phyloP scores from a whole-genome alignment of 768 basidiomycete species.

The Cubamyces lactineus region DNA sequence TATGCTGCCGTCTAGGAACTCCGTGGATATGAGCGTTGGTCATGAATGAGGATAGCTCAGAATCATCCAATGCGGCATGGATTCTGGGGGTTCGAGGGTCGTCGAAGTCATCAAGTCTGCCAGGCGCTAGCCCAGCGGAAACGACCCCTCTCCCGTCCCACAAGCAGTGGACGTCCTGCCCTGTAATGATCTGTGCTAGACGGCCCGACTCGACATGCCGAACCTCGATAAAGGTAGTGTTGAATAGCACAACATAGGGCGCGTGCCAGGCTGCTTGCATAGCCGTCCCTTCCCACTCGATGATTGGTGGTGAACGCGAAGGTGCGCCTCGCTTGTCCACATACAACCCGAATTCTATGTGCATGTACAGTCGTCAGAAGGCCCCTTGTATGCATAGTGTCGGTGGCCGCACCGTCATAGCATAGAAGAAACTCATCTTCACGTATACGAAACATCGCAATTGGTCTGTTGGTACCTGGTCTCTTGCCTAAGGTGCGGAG shows the following conservation, averaged over 20 bases:
- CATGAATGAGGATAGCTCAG: slow-evolving; percentile 2
- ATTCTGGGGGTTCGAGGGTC: slow-evolving; percentile 18
- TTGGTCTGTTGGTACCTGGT: slow-evolving; percentile 43
- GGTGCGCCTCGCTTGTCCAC: slow-evolving; percentile 53
- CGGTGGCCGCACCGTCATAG: slow-evolving; percentile 43
- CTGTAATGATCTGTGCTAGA: slow-evolving; percentile 42
- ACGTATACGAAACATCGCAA: slow-evolving; percentile 54
- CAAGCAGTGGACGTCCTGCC: slow-evolving; percentile 44
- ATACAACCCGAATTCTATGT: slow-evolving; percentile 48
- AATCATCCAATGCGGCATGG: slow-evolving; percentile 19
- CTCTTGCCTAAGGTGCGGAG: slow-evolving; percentile 41
- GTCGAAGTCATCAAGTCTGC: slow-evolving; percentile 8
- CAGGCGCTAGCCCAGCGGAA: neutral
- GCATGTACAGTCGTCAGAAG: neutral
- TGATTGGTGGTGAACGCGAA: slow-evolving; percentile 40
- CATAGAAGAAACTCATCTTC: slow-evolving; percentile 54
- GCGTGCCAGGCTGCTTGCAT: slow-evolving; percentile 51
- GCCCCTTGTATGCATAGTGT: neutral
- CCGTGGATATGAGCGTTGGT: neutral
- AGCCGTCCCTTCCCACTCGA: slow-evolving; percentile 55
- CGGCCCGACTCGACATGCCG: slow-evolving; percentile 44
- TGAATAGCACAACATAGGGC: slow-evolving; percentile 49
- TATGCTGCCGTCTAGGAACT: slow-evolving; percentile 1
- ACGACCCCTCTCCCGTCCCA: slow-evolving; percentile 46
- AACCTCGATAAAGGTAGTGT: slow-evolving; percentile 48